Percentiles rank a stretch among this genome's conserved stretches.
Conservation (phyloP, 2,329 filamentous ascomycete species). For the Botrytis elliptica region DNA sequence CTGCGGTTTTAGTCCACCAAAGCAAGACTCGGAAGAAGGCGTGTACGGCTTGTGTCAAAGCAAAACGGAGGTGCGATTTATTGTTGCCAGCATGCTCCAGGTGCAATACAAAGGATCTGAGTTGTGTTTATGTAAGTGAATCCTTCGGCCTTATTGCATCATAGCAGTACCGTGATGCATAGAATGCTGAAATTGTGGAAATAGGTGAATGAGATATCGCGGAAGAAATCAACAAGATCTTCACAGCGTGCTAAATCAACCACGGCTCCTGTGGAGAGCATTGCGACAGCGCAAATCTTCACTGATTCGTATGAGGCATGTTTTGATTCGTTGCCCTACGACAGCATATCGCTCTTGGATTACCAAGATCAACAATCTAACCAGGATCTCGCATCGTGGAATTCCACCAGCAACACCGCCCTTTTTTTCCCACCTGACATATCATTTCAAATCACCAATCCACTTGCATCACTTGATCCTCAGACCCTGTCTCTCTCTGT, state of each 20-base stretch:
- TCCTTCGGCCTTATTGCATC: background rate
- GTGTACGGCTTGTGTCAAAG: conserved; percentile 30
- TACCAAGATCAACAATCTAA: background rate
- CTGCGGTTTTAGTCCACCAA: conserved; percentile 5
- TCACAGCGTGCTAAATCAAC: background rate
- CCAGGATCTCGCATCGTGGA: background rate
- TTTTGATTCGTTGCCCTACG: background rate
- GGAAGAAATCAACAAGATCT: conserved; percentile 4
- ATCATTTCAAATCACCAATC: background rate
- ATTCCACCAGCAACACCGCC: background rate
- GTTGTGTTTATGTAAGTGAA: conserved; percentile 32
- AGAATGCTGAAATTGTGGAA: background rate
- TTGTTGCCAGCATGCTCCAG: conserved; percentile 28
- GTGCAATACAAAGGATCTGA: conserved; percentile 24
- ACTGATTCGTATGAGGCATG: background rate
- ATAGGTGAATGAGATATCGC: background rate
- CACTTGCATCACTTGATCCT: background rate
- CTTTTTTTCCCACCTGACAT: background rate
- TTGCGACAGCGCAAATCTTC: background rate
- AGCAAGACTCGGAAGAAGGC: conserved; percentile 27
- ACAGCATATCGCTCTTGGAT: background rate
- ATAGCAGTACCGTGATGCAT: background rate
- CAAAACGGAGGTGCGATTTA: conserved; percentile 34
- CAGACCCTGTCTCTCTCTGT: background rate
- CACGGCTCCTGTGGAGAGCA: background rate